Base-by-base conservation (phyloP, 78 protist genomes). In the Cavenderia fasciculata region DNA sequence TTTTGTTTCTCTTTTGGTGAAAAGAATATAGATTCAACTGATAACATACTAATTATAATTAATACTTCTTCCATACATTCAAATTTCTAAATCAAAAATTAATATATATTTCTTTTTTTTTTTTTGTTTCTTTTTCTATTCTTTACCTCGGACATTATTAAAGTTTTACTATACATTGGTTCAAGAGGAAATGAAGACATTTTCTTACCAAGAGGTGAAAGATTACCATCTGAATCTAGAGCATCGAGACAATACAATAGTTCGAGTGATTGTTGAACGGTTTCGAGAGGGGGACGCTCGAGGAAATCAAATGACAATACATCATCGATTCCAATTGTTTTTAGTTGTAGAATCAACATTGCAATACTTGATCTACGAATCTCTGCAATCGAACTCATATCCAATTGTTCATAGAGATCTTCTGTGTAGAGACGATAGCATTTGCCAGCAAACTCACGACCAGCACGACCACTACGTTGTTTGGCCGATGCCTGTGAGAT, bases 401-500 rank as follows among this genome's bases (percentile, higher is more conserved):
- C 86, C 14, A 93, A 38, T 19, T 56, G 52, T 18, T 51, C 61
- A 57, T 71, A 93, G 0, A 56, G 74, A 10, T 71, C 74, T 36
- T 86, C 85, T 10, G 96, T 93, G 25, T 79, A 87, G 25, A 87
- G 40, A 16, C 94, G 34, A 23, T 68, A 87, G 72, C 92, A 77
- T 38, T 76, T 88, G 44, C 94, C 94, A 14, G 54, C 72, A 34
- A 74, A 93, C 49, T 91, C 91, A 34, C 98, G 59, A 43, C 98
- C 98, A 0, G 98, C 98, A 6, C 97, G 54, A 43, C 98, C 97
- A 5, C 93, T 52, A 8, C 97, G 72, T 52, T 96, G 97, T 68
- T 73, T 25, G 2, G 98, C 98, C 1, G 77, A 66, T 52, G 97
- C 97, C 36, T 94, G 82, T 0, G 95, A 74, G 31, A 95, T 87